Base-by-base conservation (phyloP, 257 asterid genomes). In the Ilex asprella region DNA sequence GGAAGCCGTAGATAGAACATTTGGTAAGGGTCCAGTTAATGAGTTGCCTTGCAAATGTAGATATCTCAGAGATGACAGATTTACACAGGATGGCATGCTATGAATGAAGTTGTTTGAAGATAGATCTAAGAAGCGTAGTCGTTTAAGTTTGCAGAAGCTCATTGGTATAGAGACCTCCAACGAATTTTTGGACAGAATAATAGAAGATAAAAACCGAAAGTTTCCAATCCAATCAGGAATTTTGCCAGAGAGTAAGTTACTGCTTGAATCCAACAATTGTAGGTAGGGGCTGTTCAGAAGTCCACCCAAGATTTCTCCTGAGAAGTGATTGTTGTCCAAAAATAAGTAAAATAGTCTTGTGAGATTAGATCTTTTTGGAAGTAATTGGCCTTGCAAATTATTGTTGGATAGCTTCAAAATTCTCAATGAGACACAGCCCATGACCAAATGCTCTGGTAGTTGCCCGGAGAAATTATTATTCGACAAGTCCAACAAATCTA, bases 31-130 rank as follows among this genome's bases (percentile, higher is more conserved):
- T 49, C 75, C 75, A 1, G 39, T 13, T 16, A 74, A 55, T 27
- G 47, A 27, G 46, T 74, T 73, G 5, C 63, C 65, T 55, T 74
- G 75, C 67, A 64, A 32, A 49, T 68, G 75, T 30, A 74, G 32
- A 16, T 47, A 60, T 14, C 14, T 74, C 46, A 74, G 30, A 30
- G 66, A 69, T 21, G 27, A 21, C n/a, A 65, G 32, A 69, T 68
- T 69, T 9, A 61, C 55, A 60, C 78, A 69, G 12, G 75, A 39
- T 39, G 75, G 79, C 50, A 74, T 12, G 29, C 35, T 2, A 16
- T 56, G 67, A 5, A 21, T 30, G n/a, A 75, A 52, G 2, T 31
- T 61, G 16, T 75, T 75, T 47, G 10, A 10, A 31, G 79, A 66
- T 16, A 75, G 65, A 64, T 70, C 79, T 21, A 75, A n/a, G 11